Evolutionary conservation across 352 stramenopile species (phyloP), one percentile per base, ranked within the genome.

Genomic region (Phytophthora pseudosyringae): DNA sequence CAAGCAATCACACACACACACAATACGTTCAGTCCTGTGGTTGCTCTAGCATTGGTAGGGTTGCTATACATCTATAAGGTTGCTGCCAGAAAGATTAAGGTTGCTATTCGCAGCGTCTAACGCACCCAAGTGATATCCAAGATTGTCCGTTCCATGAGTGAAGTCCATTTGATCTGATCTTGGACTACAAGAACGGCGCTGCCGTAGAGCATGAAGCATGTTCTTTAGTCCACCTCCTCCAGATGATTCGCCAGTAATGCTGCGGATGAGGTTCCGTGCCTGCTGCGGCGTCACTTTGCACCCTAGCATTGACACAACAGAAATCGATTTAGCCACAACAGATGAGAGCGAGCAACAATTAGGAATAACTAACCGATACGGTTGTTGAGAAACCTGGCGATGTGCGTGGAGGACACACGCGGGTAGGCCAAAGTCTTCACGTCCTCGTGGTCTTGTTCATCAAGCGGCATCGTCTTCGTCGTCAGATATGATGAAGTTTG

Each of bases 101-200:
- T n/a, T n/a, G n/a, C n/a, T n/a, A n/a, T n/a, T n/a, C n/a, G n/a
- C n/a, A n/a, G n/a, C n/a, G n/a, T n/a, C n/a, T 10, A 48, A 43
- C 64, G 21, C 29, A 67, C 64, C 56, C 16, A 67, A 49, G 16
- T 63, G 50, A 39, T 63, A 71, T 2, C 57, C 57, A 1, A 64
- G 29, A n/a, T 76, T 73, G 25, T 73, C 73, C 0, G 59, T 71
- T 3, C 7, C 54, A 7, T 70, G 53, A 4, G 63, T 76, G 36
- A 58, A 73, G 46, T 76, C 64, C 64, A 73, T 70, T n/a, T n/a
- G n/a, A n/a, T 33, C 36, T 71, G 56, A 11, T 71, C 64, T 63
- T 71, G 56, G 2, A 67, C 41, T 2, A 71, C 48, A 5, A 67
- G 39, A 18, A 59, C 44, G 8, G n/a, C n/a, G n/a, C n/a, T n/a